Evolutionary conservation across 2,329 filamentous ascomycete genomes (phyloP), one percentile per base, ranked within the genome.

Genomic region (Grosmannia clavigera): DNA sequence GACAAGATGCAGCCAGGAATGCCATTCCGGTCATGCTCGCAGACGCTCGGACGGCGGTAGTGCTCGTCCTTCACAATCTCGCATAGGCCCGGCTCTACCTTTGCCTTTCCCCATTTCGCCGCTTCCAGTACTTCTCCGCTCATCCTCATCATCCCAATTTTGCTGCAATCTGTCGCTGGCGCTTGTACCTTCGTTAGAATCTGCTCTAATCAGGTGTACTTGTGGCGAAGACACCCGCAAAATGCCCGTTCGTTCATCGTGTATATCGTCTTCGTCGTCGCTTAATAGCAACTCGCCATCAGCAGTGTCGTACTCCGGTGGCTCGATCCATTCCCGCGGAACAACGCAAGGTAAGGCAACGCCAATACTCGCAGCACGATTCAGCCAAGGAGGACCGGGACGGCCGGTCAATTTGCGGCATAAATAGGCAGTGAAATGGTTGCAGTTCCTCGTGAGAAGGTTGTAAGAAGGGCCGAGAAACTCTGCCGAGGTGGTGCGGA

Each of bases 371-470:
- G 90, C 90, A 1, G 90, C 90, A 60, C 90, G 82, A 68, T 95
- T 95, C 59, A 95, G 75, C 87, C 89, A 95, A 22, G 72, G 73
- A 0, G 90, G 90, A 0, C 87, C 87, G 1, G 83, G 75, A 54
- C 82, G 80, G 6, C 85, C 83, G 2, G 88, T 92, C 59, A 95
- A 78, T 65, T 81, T 82, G 69, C 86, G 78, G 72, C 87, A 91
- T 22, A 95, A 79, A 67, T 87, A 83, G 25, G 83, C 84, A 2
- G 89, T 92, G 70, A 95, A 95, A 70, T 95, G 90, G 70, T 95
- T 95, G 79, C 90, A 95, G 72, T 95, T 95, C 66, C 84, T 84
- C 25, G 85, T 90, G 53, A 95, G 78, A 16, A 95, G 80, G 68
- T 94, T 92, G 72, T 95, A 94, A 16, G 81, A 81, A 0, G 84